Evolutionary conservation across 2,329 filamentous ascomycete genomes (phyloP), one percentile per base, ranked within the genome.

Genomic region (Xylaria sp.): DNA sequence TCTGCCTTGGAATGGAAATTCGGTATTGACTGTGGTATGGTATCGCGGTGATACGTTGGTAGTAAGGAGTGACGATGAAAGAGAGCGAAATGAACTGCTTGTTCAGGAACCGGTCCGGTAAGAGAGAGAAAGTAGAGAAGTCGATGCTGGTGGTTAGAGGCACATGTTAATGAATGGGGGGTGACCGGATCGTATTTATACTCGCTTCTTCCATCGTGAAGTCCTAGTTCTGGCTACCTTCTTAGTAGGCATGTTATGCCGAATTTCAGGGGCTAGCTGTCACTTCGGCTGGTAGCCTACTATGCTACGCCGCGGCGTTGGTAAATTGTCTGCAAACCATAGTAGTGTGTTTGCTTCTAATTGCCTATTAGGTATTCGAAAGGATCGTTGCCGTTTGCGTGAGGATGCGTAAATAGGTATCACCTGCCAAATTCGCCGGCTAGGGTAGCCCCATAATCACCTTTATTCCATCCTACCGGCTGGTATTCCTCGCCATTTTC

Each of bases 11-110:
- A 15, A 37, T 2, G 46, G 31, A 52, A 46, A 41, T 50, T 48
- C 2, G 59, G 55, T 60, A 12, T 46, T 18, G 31, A 37, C 31
- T n/a, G 25, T 55, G 28, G n/a, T 28, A 3, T 62, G 58, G 13
- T 66, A 50, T 54, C 37, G 41, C 7, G 56, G 39, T 41, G 46
- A 62, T 62, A 61, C 44, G 63, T 46, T 62, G 23, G 12, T n/a
- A 15, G 10, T 48, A 69, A 69, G 52, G 67, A 69, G 48, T 66
- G 67, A 69, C 67, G 48, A 67, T 7, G 67, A 69, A 66, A 52
- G 15, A 23, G 37, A 66, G 63, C 8, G 63, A 69, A 67, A 37
- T 58, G 34, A 66, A 39, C 9, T 61, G 18, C 13, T 52, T 13
- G 46, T 54, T 66, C 13, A 28, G 51, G 52, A 69, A 66, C 46